These are phyloP conservation scores for Atkinsonella hypoxylon DNA, from an alignment of 2,329 filamentous ascomycete species.

Conservation along the genomic window DNA sequence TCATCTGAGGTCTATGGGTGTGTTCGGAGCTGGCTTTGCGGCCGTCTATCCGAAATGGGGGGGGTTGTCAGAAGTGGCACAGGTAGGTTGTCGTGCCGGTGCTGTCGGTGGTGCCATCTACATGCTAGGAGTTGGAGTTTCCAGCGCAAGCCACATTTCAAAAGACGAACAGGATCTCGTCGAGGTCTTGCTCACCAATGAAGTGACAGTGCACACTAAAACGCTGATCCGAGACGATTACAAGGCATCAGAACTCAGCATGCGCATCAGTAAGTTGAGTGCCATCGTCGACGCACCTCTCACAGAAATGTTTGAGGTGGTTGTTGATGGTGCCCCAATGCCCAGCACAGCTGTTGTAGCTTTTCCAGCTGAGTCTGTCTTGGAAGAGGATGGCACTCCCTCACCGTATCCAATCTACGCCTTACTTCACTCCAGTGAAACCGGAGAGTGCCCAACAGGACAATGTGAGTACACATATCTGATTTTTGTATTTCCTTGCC, in stretches of 20 bases:
- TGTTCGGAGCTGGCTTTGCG: slow-evolving; percentile 81
- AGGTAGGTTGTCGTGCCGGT: slow-evolving; percentile 80
- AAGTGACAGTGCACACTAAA: slow-evolving; percentile 42
- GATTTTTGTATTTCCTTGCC: slow-evolving; percentile 10
- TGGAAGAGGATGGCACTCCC: slow-evolving; percentile 16
- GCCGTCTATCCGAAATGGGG: slow-evolving; percentile 91
- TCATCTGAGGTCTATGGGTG: slow-evolving; percentile 75
- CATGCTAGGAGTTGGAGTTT: slow-evolving; percentile 63
- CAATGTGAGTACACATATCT: slow-evolving; percentile 63
- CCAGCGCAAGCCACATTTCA: slow-evolving; percentile 15
- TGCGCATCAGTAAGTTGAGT: slow-evolving; percentile 47
- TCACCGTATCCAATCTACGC: slow-evolving; percentile 41
- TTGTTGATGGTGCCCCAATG: slow-evolving; percentile 61
- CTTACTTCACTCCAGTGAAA: slow-evolving; percentile 74
- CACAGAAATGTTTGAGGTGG: slow-evolving; percentile 52
- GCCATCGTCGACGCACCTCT: slow-evolving; percentile 58
- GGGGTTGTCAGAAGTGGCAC: slow-evolving; percentile 74
- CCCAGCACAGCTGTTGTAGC: slow-evolving; percentile 64
- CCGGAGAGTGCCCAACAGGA: slow-evolving; percentile 76
- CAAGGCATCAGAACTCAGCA: slow-evolving; percentile 12
- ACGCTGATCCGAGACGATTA: slow-evolving; percentile 37
- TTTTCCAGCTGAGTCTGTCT: slow-evolving; percentile 44
- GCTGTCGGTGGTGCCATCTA: slow-evolving; percentile 89
- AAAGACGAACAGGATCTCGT: slow-evolving; percentile 19
- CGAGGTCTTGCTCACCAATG: slow-evolving; percentile 42